These are phyloP conservation scores for Fusarium newnesense DNA, from an alignment of 2,329 filamentous ascomycete species.

Conservation along the genomic window DNA sequence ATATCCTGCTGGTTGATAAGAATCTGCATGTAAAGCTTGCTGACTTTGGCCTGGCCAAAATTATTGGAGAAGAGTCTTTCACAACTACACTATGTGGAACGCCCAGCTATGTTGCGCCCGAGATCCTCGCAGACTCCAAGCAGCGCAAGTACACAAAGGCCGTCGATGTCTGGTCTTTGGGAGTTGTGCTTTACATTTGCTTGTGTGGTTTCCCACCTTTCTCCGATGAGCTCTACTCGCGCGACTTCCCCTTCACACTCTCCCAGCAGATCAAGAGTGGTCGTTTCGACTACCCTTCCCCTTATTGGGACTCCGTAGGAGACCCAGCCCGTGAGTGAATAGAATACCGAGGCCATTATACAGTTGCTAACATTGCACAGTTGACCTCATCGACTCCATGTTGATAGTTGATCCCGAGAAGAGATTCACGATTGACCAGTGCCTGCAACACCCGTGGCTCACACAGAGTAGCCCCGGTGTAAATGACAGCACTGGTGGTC, in stretches of 20 bases:
- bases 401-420: slow-evolving; percentile 86
- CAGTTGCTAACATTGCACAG: slow-evolving; percentile 43
- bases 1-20: slow-evolving; percentile 89
- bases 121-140: slow-evolving; percentile 86
- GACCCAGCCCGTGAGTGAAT: slow-evolving; percentile 72
- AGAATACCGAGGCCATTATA: background rate
- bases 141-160: slow-evolving; percentile 92
- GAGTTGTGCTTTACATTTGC: slow-evolving; percentile 98
- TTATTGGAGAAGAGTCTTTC: slow-evolving; percentile 98
- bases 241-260: slow-evolving; percentile 85
- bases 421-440: slow-evolving; percentile 89
- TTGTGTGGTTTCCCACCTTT: slow-evolving; percentile 97
- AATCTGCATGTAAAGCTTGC: slow-evolving; percentile 89
- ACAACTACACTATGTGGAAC: slow-evolving; percentile 96
- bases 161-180: slow-evolving; percentile 95
- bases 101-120: slow-evolving; percentile 96
- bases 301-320: slow-evolving; percentile 78
- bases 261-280: slow-evolving; percentile 93
- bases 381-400: slow-evolving; percentile 96
- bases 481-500: slow-evolving; percentile 89
- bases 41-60: slow-evolving; percentile 97
- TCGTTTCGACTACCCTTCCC: slow-evolving; percentile 92
- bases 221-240: slow-evolving; percentile 87
- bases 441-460: slow-evolving; percentile 91
- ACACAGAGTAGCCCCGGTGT: slow-evolving; percentile 69